Evolutionary conservation across 169 alveolate genomes (phyloP), one percentile per base, ranked within the genome.

Genomic region (Ichthyophthirius multifiliis): DNA sequence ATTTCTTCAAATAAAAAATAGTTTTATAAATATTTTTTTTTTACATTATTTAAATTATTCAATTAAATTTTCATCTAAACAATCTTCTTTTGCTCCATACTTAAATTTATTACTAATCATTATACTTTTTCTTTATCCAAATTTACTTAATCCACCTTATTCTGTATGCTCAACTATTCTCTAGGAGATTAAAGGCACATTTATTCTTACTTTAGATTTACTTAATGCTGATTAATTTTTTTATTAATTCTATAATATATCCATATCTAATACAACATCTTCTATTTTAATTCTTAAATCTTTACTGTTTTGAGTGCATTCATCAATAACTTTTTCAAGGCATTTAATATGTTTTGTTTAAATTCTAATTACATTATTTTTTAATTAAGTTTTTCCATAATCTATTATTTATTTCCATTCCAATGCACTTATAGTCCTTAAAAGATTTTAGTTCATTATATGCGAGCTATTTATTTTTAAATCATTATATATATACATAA

Each of bases 341-440:
- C 20, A 32, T 13, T 37, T 34, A 5, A 67, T 41, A 7, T 67
- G 35, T 18, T 23, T 20, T 32, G 13, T 34, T 37, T 34, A 20
- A 67, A 67, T 67, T 39, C 16, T 9, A 39, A 34, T 67, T 9
- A 35, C 10, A 39, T 67, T 44, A n/a, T 47, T 37, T 34, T 67
- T 67, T 23, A 67, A 15, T 44, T 67, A 37, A 31, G 43, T 37
- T 20, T 67, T 67, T 1, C 77, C 77, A 39, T 67, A 67, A 3
- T 67, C 77, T 18, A 67, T 67, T 3, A 67, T 41, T 67, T 67
- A 18, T 67, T 67, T 67, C 77, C 77, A 67, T 37, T 67, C 77
- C 2, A 67, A 41, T 0, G 77, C 77, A 67, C 41, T 67, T 1
- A 67, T 20, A 9, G 77, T 67, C 41, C 77, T 67, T 18, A 67